Evolutionary conservation across 2,329 filamentous ascomycete genomes (phyloP).

Genomic region (Colletotrichum costaricense): DNA sequence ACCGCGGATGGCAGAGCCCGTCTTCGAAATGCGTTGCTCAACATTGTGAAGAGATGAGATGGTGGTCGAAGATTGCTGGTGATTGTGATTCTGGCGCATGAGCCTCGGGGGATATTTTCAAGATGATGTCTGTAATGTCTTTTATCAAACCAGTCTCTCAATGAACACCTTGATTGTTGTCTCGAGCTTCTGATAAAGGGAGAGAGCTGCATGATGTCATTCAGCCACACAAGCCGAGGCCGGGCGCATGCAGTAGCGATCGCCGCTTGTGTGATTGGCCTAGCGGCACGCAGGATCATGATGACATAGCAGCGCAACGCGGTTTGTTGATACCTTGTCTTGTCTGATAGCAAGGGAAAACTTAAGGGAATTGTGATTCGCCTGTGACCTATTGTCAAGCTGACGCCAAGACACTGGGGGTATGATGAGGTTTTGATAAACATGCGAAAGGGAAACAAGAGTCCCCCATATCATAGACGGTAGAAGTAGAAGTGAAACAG

Average conservation of each 20-base stretch:
- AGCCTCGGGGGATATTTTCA: neutral
- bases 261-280: constrained; percentile 19
- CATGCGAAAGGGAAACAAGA: neutral
- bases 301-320: constrained; percentile 9
- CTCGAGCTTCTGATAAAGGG: constrained; percentile 1
- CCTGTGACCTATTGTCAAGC: neutral
- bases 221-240: neutral
- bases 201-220: constrained; percentile 25
- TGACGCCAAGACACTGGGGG: neutral
- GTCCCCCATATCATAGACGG: neutral
- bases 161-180: neutral
- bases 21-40: neutral
- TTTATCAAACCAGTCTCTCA: neutral
- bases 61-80: neutral
- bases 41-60: neutral
- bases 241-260: constrained; percentile 20
- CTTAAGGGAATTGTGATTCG: neutral
- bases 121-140: no score
- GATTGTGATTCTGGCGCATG: no score
- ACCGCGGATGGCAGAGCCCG: neutral
- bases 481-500: neutral
- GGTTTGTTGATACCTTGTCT: neutral
- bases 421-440: neutral
- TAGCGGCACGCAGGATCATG: neutral
- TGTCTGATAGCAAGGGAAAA: neutral